These are phyloP conservation scores for Alternaria sp. DNA, from an alignment of 2,329 filamentous ascomycete genomes.

Conservation along the genomic window DNA sequence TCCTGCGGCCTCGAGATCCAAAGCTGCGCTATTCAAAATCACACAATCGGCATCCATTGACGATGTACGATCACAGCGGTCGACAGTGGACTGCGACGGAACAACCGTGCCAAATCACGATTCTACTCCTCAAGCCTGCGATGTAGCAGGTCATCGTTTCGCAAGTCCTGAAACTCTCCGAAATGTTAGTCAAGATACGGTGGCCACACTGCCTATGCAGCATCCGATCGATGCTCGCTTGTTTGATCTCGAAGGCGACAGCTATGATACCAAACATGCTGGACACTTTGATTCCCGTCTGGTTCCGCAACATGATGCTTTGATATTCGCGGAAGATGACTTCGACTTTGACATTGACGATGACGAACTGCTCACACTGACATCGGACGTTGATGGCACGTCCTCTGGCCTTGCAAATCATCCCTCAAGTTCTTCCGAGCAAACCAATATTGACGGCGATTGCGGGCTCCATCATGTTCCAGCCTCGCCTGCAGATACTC, in stretches of 20 bases:
- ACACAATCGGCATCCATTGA: neutral
- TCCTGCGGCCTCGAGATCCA: neutral
- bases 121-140: neutral
- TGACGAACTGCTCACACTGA: conserved; percentile 34
- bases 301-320: neutral
- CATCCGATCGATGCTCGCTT: neutral
- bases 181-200: conserved; percentile 7
- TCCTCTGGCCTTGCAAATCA: neutral
- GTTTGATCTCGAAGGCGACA: neutral
- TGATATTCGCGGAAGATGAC: conserved; percentile 16
- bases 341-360: conserved; percentile 39
- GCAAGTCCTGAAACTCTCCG: neutral
- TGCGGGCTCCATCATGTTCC: neutral
- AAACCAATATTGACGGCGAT: neutral
- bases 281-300: neutral
- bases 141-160: neutral
- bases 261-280: neutral
- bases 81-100: neutral
- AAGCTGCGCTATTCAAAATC: neutral
- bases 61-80: neutral
- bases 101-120: neutral
- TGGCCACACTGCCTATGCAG: neutral
- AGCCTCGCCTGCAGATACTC: neutral
- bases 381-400: conserved; percentile 8
- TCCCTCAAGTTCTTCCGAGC: conserved; percentile 10